phyloP scores from a whole-genome alignment of 805 yeast genomes.

The Dipodascopsis tothii region DNA sequence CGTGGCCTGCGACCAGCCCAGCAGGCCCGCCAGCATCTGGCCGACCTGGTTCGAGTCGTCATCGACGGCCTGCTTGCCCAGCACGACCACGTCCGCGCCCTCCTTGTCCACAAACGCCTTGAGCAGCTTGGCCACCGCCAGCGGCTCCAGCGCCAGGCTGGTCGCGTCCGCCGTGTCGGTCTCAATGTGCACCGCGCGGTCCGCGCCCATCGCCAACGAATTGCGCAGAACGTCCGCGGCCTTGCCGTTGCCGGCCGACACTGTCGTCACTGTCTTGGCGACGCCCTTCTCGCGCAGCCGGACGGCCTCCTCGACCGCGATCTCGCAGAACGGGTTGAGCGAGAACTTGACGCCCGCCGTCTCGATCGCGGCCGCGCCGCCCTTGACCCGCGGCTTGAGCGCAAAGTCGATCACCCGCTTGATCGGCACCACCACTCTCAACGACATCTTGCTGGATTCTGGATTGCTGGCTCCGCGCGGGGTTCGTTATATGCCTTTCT shows the following conservation, averaged over 20 bases:
- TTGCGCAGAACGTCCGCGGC: slow-evolving; percentile 82
- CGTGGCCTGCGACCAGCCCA: slow-evolving; percentile 95
- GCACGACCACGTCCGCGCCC: slow-evolving; percentile 66
- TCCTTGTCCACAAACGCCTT: slow-evolving; percentile 63
- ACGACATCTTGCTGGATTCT: slow-evolving; percentile 1
- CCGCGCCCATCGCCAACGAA: slow-evolving; percentile 93
- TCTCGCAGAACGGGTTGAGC: slow-evolving; percentile 95
- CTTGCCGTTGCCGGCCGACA: slow-evolving; percentile 79
- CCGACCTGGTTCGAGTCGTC: slow-evolving; percentile 94
- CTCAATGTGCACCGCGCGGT: slow-evolving; percentile 73
- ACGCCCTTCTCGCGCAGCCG: slow-evolving; percentile 58
- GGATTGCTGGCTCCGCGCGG: no score
- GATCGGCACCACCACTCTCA: slow-evolving; percentile 77
- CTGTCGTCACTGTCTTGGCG: slow-evolving; percentile 82
- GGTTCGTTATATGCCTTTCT: no score
- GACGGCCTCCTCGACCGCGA: slow-evolving; percentile 91
- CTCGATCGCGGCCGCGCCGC: slow-evolving; percentile 75
- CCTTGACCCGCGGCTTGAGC: slow-evolving; percentile 83
- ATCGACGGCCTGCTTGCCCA: slow-evolving; percentile 96
- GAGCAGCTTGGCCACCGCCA: slow-evolving; percentile 80
- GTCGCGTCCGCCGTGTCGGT: slow-evolving; percentile 37
- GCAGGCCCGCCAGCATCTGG: slow-evolving; percentile 87
- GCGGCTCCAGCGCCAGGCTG: slow-evolving; percentile 55
- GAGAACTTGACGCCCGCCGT: slow-evolving; percentile 84
- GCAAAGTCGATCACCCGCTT: slow-evolving; percentile 93